Conservation (phyloP, 768 basidiomycete genomes). For the Trametes cingulata region DNA sequence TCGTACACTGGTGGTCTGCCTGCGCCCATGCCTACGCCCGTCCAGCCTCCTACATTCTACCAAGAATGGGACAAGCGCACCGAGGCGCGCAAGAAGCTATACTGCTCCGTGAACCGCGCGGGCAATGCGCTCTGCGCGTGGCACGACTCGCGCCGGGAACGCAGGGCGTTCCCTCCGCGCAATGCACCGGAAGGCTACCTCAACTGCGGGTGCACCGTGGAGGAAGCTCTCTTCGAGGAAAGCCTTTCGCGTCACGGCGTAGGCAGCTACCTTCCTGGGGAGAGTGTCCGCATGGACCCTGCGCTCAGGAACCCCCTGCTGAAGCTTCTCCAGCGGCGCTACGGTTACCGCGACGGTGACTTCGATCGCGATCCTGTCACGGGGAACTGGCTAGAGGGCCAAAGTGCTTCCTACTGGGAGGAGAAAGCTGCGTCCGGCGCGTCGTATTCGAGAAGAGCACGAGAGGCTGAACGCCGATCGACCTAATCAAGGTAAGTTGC, state of each 20-base stretch:
- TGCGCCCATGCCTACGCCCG: constrained; percentile 39
- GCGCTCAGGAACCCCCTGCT: constrained; percentile 80
- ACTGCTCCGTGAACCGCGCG: constrained; percentile 82
- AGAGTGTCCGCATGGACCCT: constrained; percentile 87
- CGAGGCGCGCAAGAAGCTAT: constrained; percentile 65
- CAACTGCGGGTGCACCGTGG: constrained; percentile 85
- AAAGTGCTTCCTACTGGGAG: constrained; percentile 67
- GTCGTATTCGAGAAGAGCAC: constrained; percentile 8
- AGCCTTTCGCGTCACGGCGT: constrained; percentile 76
- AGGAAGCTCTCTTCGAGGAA: constrained; percentile 87
- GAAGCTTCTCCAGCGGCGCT: constrained; percentile 67
- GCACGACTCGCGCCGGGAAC: constrained; percentile 87
- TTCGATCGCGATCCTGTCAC: constrained; percentile 71
- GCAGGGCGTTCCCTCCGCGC: constrained; percentile 73
- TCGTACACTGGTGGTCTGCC: constrained; percentile 31
- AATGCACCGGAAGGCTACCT: constrained; percentile 77
- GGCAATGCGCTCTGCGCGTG: constrained; percentile 89
- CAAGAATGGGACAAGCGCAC: constrained; percentile 73
- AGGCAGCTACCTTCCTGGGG: constrained; percentile 82
- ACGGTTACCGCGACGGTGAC: constrained; percentile 81
- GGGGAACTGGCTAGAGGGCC: constrained; percentile 68
- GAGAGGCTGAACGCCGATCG: constrained; percentile 18
- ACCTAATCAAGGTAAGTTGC: constrained; percentile 15
- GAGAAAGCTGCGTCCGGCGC: constrained; percentile 40
- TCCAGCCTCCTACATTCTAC: constrained; percentile 49